Conservation (phyloP, 192 early-diverging fungal species). For the Pilaira anomala region DNA sequence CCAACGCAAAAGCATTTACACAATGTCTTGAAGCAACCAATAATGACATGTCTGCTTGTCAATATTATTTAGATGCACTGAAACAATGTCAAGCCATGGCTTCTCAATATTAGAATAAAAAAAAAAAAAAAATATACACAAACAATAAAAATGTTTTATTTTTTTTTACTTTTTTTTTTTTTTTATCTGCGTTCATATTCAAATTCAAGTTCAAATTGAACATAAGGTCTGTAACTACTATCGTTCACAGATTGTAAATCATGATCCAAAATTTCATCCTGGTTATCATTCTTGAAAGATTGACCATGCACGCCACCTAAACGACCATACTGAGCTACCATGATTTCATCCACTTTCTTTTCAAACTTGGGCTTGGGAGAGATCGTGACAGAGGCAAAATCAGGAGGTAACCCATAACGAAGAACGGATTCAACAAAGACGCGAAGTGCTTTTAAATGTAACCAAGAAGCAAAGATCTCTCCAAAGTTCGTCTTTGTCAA, state of each 20-base stretch:
- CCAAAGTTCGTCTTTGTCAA: slow-evolving; percentile 93
- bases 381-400: slow-evolving; percentile 79
- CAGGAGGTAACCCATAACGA: slow-evolving; percentile 95
- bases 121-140: background rate
- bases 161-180: background rate
- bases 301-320: slow-evolving; percentile 69
- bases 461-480: slow-evolving; percentile 88
- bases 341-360: slow-evolving; percentile 69
- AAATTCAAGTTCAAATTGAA: slow-evolving; percentile 69
- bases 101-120: slow-evolving; percentile 33
- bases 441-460: slow-evolving; percentile 92
- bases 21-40: slow-evolving; percentile 82
- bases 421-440: slow-evolving; percentile 96
- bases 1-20: slow-evolving; percentile 78
- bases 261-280: slow-evolving; percentile 72
- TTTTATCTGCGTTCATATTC: slow-evolving; percentile 33
- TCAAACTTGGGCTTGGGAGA: slow-evolving; percentile 80
- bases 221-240: slow-evolving; percentile 91
- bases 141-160: background rate
- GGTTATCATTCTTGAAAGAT: slow-evolving; percentile 32
- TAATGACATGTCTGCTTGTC: slow-evolving; percentile 78
- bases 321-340: slow-evolving; percentile 79
- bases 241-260: slow-evolving; percentile 82
- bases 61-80: slow-evolving; percentile 89
- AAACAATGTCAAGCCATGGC: slow-evolving; percentile 80